A percentile compares a stretch with the other conserved stretches of the same genome.
Conservation (phyloP, 2,329 filamentous ascomycete species). For the Penicillium sp. region DNA sequence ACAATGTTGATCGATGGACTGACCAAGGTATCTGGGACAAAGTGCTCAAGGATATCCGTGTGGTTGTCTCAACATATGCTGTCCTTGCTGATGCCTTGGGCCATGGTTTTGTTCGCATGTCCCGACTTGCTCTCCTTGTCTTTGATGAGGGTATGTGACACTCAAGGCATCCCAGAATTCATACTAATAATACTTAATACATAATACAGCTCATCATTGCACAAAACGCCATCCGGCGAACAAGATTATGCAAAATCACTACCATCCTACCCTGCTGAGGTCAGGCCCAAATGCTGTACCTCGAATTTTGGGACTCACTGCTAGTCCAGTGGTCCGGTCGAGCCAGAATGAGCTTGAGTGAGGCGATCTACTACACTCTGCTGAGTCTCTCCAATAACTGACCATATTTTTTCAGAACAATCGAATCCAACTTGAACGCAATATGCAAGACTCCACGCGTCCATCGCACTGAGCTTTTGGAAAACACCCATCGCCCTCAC, state of each 20-base stretch:
- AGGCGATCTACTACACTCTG: background rate
- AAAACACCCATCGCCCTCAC: constrained; percentile 57
- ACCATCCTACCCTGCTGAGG: constrained; percentile 42
- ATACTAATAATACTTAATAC: background rate
- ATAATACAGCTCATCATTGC: constrained; percentile 61
- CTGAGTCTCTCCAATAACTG: background rate
- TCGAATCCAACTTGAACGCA: constrained; percentile 64
- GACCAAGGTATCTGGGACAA: constrained; percentile 58
- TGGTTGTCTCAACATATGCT: constrained; percentile 72
- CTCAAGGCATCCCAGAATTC: background rate
- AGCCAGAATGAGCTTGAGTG: constrained; percentile 48
- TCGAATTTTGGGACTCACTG: constrained; percentile 67
- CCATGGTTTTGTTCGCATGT: constrained; percentile 64
- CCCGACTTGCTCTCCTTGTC: constrained; percentile 58
- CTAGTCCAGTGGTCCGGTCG: constrained; percentile 63
- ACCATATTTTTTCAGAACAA: background rate
- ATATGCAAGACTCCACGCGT: constrained; percentile 59
- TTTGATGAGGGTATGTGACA: constrained; percentile 68
- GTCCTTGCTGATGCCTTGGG: constrained; percentile 64
- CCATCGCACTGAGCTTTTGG: constrained; percentile 61
- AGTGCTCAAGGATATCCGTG: constrained; percentile 53
- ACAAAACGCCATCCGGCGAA: constrained; percentile 55
- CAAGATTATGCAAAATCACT: constrained; percentile 64
- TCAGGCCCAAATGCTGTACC: constrained; percentile 42
- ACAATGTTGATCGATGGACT: constrained; percentile 66